These are phyloP conservation scores for Drosera spatulata DNA, from an alignment of 179 eudicot species.

Conservation along the genomic window DNA sequence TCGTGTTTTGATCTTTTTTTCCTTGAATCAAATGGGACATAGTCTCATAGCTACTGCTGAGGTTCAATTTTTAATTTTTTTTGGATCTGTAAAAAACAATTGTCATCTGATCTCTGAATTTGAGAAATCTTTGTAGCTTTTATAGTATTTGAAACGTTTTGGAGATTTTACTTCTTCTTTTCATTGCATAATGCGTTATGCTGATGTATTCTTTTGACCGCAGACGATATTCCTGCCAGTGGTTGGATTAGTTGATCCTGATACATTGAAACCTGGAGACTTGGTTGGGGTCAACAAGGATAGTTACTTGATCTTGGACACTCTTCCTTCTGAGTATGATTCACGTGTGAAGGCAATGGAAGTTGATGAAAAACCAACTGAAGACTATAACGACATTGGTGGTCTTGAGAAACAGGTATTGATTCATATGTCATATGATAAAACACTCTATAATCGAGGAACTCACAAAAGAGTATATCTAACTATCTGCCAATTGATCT, in stretches of 20 bases:
- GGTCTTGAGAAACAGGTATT: conserved; percentile 91
- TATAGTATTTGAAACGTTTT: too few relatives aligned
- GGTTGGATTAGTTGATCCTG: conserved; percentile 97
- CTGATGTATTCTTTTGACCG: conserved; percentile 10
- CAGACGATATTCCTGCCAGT: conserved; percentile 97
- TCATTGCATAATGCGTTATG: not conserved
- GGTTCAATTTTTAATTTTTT: too few relatives aligned
- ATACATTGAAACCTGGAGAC: conserved; percentile 89
- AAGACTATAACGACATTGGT: conserved; percentile 95
- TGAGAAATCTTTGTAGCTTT: too few relatives aligned
- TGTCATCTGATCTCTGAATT: too few relatives aligned
- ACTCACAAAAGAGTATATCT: too few relatives aligned
- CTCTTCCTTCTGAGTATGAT: conserved; percentile 92
- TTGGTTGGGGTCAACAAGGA: conserved; percentile 98
- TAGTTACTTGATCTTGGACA: conserved; percentile 90
- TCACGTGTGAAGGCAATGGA: conserved; percentile 99
- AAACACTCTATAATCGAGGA: too few relatives aligned
- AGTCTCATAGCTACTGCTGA: too few relatives aligned
- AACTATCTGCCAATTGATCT: too few relatives aligned
- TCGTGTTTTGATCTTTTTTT: too few relatives aligned
- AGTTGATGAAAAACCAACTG: conserved; percentile 98
- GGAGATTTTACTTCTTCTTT: not conserved
- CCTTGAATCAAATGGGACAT: too few relatives aligned
- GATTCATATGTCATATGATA: too few relatives aligned
- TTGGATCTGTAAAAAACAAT: too few relatives aligned